These are phyloP conservation scores for Isatis lusitanica DNA, from an alignment of 441 rosid species.

Conservation along the genomic window DNA sequence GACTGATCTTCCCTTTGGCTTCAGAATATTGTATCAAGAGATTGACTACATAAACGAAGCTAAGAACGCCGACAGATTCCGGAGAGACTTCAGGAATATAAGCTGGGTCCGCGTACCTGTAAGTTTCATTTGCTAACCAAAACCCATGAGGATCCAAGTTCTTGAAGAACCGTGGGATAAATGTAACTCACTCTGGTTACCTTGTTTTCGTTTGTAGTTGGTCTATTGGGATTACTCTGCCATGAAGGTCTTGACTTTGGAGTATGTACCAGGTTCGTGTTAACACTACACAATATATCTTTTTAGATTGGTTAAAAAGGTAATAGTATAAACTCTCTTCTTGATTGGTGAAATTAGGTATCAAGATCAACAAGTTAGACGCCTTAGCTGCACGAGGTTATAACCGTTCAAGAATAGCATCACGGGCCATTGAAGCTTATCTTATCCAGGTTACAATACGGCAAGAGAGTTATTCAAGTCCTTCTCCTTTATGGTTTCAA, in stretches of 20 bases:
- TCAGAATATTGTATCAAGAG: slow-evolving; percentile 88
- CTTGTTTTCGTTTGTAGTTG: slow-evolving; percentile 46
- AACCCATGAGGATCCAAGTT: neutral
- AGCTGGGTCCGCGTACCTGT: slow-evolving; percentile 98
- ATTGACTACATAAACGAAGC: slow-evolving; percentile 96
- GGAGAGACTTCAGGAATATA: slow-evolving; percentile 82
- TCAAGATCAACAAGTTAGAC: slow-evolving; percentile 70
- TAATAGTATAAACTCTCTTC: neutral
- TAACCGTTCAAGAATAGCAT: slow-evolving; percentile 74
- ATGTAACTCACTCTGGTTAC: slow-evolving; percentile 12
- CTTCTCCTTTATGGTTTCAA: neutral
- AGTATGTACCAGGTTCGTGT: slow-evolving; percentile 85
- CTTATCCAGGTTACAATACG: slow-evolving; percentile 72
- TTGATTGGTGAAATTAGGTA: slow-evolving; percentile 46
- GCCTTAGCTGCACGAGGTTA: slow-evolving; percentile 61
- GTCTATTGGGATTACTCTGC: slow-evolving; percentile 95
- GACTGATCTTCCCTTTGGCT: slow-evolving; percentile 30
- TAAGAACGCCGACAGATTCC: slow-evolving; percentile 84
- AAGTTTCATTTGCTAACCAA: slow-evolving; percentile 42
- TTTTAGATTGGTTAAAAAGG: neutral
- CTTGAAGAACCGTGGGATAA: neutral
- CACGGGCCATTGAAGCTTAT: slow-evolving; percentile 89
- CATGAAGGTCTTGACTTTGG: slow-evolving; percentile 86
- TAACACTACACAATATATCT: slow-evolving; percentile 25
- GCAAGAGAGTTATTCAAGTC: neutral